phyloP scores from a whole-genome alignment of 495 filamentous ascomycete genomes.

The Penicillium salamii region DNA sequence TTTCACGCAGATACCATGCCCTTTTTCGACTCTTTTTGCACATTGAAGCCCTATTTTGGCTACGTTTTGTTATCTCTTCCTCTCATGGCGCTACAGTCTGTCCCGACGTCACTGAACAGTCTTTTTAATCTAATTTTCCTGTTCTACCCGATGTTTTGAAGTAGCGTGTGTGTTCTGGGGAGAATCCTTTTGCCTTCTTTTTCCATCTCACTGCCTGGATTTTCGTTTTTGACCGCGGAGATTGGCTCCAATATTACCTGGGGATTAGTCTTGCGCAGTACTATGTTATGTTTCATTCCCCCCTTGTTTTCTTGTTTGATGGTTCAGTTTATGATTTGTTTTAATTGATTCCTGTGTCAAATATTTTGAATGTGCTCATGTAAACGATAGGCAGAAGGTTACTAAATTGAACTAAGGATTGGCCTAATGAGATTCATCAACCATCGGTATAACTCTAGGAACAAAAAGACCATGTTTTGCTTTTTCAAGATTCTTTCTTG shows the following conservation, averaged over 20 bases:
- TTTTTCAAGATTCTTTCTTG: no score
- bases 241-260: conserved; percentile 22
- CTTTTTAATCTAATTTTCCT: conserved; percentile 6
- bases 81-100: conserved; percentile 5
- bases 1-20: conserved; percentile 31
- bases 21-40: conserved; percentile 17
- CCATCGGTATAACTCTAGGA: no score
- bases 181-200: neutral
- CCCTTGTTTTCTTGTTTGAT: neutral
- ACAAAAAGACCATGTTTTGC: no score
- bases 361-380: neutral
- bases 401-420: neutral
- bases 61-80: conserved; percentile 9
- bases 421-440: no score
- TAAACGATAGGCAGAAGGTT: neutral
- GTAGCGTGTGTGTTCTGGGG: conserved; percentile 11
- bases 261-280: conserved; percentile 19
- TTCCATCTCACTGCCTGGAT: conserved; percentile 1
- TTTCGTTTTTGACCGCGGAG: neutral
- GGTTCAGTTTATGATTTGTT: neutral
- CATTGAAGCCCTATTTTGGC: conserved; percentile 22
- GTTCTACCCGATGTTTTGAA: conserved; percentile 6
- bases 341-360: conserved; percentile 1
- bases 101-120: conserved; percentile 1
- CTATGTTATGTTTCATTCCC: conserved; percentile 13